phyloP scores from a whole-genome alignment of 192 early-diverging fungal species.

The Backusella psychrophila region DNA sequence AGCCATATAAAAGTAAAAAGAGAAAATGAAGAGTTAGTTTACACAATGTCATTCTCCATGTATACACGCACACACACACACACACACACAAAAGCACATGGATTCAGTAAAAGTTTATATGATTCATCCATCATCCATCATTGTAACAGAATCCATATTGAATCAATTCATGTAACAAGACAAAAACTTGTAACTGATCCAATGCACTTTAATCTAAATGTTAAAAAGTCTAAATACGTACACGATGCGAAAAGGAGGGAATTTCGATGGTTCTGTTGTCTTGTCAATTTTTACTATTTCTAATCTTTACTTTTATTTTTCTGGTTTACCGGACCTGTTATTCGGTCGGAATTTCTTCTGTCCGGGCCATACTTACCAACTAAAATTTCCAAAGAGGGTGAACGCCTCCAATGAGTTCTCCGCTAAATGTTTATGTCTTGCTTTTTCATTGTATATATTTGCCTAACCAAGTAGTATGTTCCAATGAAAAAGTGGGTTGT shows the following conservation, averaged over 20 bases:
- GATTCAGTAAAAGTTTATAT: conserved; percentile 18
- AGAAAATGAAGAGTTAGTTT: neutral
- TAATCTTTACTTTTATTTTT: neutral
- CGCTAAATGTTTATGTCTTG: too few relatives aligned
- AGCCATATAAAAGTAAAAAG: neutral
- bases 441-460: too few relatives aligned
- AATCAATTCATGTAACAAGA: neutral
- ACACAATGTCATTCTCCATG: neutral
- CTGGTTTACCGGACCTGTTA: neutral
- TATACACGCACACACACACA: too few relatives aligned
- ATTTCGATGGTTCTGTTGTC: neutral
- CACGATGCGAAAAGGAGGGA: conserved; percentile 8
- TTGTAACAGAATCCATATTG: neutral
- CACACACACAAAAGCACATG: too few relatives aligned
- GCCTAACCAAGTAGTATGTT: too few relatives aligned
- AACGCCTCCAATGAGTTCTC: too few relatives aligned
- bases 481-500: too few relatives aligned
- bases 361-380: neutral
- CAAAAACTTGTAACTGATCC: neutral
- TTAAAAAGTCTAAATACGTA: conserved; percentile 5
- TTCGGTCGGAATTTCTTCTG: neutral
- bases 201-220: neutral
- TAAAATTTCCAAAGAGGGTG: neutral
- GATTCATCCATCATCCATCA: neutral
- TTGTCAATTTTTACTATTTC: conserved; percentile 5